Percentiles rank a stretch among this genome's conserved stretches.
Conservation (phyloP, 352 stramenopile genomes). For the Globisporangium emineosum region DNA sequence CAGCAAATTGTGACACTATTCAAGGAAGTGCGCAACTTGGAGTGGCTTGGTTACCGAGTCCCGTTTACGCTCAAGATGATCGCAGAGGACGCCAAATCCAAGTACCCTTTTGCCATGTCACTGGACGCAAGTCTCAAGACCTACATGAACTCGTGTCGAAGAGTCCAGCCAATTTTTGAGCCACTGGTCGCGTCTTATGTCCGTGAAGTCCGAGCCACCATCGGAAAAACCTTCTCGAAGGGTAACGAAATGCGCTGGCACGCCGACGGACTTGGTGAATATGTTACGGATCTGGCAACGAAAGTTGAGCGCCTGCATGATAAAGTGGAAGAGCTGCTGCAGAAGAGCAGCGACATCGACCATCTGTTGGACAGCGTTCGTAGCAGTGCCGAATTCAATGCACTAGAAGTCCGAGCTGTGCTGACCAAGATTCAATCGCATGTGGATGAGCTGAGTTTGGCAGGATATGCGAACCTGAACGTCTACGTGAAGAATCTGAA, state of each 20-base stretch:
- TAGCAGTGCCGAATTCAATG: constrained; percentile 50
- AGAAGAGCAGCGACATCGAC: constrained; percentile 93
- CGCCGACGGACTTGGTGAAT: constrained; percentile 83
- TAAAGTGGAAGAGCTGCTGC: constrained; percentile 95
- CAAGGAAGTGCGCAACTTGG: constrained; percentile 98
- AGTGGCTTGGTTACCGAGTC: constrained; percentile 97
- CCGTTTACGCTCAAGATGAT: constrained; percentile 95
- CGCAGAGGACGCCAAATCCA: constrained; percentile 95
- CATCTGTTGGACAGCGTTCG: constrained; percentile 82
- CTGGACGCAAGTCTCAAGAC: constrained; percentile 95
- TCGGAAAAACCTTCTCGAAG: constrained; percentile 88
- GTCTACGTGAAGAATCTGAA: constrained; percentile 93
- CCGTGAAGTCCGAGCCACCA: constrained; percentile 76
- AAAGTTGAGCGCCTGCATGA: constrained; percentile 97
- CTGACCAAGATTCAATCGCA: constrained; percentile 89
- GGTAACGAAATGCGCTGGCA: constrained; percentile 89
- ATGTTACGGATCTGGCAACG: constrained; percentile 85
- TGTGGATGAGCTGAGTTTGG: constrained; percentile 94
- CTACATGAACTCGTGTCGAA: constrained; percentile 83
- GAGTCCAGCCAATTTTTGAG: constrained; percentile 85
- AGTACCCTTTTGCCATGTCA: constrained; percentile 97
- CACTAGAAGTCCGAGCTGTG: constrained; percentile 44
- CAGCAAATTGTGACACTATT: constrained; percentile 97
- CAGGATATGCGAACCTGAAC: constrained; percentile 91
- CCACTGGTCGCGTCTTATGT: constrained; percentile 71